phyloP scores from a whole-genome alignment of 345 rosid genomes.

The Draba incana region DNA sequence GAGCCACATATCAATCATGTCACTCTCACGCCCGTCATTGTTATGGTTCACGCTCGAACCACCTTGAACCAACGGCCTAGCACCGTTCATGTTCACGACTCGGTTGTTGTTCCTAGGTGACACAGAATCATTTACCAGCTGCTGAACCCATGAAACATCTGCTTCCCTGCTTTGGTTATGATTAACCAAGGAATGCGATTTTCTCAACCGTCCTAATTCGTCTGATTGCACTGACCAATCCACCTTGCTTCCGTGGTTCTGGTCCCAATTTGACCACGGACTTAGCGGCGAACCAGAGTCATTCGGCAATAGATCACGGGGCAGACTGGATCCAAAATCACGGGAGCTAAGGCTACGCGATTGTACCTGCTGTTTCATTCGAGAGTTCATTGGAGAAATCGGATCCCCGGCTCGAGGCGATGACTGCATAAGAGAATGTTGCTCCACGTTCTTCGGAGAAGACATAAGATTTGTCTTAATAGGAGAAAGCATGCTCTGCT shows the following conservation, averaged over 20 bases:
- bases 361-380: slow-evolving; percentile 58
- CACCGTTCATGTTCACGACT: slow-evolving; percentile 44
- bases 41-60: slow-evolving; percentile 45
- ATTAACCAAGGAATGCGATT: slow-evolving; percentile 58
- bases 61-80: slow-evolving; percentile 41
- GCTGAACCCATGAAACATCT: slow-evolving; percentile 83
- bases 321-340: slow-evolving; percentile 60
- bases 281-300: slow-evolving; percentile 63
- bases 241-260: slow-evolving; percentile 62
- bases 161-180: slow-evolving; percentile 60
- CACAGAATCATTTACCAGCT: slow-evolving; percentile 74
- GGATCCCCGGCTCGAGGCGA: slow-evolving; percentile 86
- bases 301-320: slow-evolving; percentile 35
- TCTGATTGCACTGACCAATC: slow-evolving; percentile 68
- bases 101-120: slow-evolving; percentile 50
- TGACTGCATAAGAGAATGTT: slow-evolving; percentile 54
- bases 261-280: slow-evolving; percentile 87
- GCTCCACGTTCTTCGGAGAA: slow-evolving; percentile 67
- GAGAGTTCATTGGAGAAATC: slow-evolving; percentile 65
- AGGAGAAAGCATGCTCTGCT: slow-evolving; percentile 78
- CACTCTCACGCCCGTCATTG: slow-evolving; percentile 49
- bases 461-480: slow-evolving; percentile 59
- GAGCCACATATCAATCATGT: slow-evolving; percentile 66
- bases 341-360: slow-evolving; percentile 68
- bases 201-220: slow-evolving; percentile 53